These are phyloP conservation scores for Ambrosiella cleistominuta DNA, from an alignment of 2,329 filamentous ascomycete genomes.

Conservation along the genomic window DNA sequence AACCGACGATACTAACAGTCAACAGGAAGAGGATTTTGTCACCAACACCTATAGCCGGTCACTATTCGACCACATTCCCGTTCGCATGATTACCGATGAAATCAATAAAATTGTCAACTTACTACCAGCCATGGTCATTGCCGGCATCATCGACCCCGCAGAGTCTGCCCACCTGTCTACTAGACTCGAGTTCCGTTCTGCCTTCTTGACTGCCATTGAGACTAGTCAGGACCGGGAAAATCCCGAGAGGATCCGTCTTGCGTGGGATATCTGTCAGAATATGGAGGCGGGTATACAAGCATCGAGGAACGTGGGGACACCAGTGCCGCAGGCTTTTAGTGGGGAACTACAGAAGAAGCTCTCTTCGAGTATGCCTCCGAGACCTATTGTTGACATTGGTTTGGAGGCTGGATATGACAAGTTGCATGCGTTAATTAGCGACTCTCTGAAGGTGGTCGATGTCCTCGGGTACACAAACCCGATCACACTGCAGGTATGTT, in stretches of 20 bases:
- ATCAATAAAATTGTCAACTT: conserved; percentile 38
- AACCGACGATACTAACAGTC: neutral
- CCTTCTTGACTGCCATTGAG: conserved; percentile 40
- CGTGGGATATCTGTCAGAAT: neutral
- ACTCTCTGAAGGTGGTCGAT: conserved; percentile 51
- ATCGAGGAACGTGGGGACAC: conserved; percentile 31
- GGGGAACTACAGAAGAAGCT: conserved; percentile 78
- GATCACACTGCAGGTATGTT: conserved; percentile 47
- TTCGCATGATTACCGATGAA: conserved; percentile 34
- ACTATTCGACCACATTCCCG: conserved; percentile 48
- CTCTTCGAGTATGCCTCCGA: conserved; percentile 82
- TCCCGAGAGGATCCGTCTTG: neutral
- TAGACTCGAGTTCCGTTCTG: conserved; percentile 49
- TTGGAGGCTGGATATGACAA: conserved; percentile 55
- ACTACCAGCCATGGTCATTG: conserved; percentile 23
- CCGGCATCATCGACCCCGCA: conserved; percentile 21
- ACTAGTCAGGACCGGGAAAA: conserved; percentile 26
- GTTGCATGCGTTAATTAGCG: conserved; percentile 51
- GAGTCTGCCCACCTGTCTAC: conserved; percentile 15
- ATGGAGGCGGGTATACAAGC: neutral
- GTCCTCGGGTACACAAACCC: conserved; percentile 51
- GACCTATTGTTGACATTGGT: conserved; percentile 65
- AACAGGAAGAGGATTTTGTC: conserved; percentile 85
- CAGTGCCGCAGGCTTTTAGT: conserved; percentile 67
- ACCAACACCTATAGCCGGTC: conserved; percentile 75